Evolutionary conservation across 2,329 filamentous ascomycete genomes (phyloP).

Genomic region (Macroventuria anomochaeta): DNA sequence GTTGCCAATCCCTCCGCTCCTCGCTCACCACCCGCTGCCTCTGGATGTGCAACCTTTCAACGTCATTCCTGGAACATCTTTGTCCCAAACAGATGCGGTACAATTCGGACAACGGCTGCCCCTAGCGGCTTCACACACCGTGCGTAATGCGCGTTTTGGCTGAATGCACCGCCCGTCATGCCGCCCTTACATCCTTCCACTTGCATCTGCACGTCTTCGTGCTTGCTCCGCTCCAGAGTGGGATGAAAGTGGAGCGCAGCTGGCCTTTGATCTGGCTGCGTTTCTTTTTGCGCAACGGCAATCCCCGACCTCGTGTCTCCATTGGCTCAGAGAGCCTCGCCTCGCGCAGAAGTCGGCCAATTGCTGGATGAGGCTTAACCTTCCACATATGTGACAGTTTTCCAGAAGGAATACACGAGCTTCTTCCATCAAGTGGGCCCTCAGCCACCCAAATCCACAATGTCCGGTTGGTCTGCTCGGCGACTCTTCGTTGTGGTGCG

Average conservation of each 20-base stretch:
- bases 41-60: slow-evolving; percentile 1
- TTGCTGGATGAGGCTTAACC: slow-evolving; percentile 18
- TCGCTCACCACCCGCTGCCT: slow-evolving; percentile 3
- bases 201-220: slow-evolving; percentile 22
- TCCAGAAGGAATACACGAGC: slow-evolving; percentile 32
- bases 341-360: slow-evolving; percentile 17
- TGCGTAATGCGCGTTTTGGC: slow-evolving; percentile 21
- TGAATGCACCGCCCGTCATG: slow-evolving; percentile 24
- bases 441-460: slow-evolving; percentile 21
- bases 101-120: slow-evolving; percentile 5
- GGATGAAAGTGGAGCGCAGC: slow-evolving; percentile 15
- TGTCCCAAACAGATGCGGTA: slow-evolving; percentile 8
- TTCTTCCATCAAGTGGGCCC: slow-evolving; percentile 15
- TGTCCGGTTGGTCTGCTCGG: slow-evolving; percentile 9
- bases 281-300: slow-evolving; percentile 15
- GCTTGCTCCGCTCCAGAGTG: slow-evolving; percentile 13
- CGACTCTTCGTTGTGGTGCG: slow-evolving; percentile 7
- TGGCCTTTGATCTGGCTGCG: slow-evolving; percentile 13
- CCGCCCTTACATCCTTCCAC: slow-evolving; percentile 25
- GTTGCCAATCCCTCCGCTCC: slow-evolving; percentile 4
- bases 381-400: slow-evolving; percentile 17
- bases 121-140: slow-evolving; percentile 12
- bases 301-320: slow-evolving; percentile 6
- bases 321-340: slow-evolving; percentile 16
- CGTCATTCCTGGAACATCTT: slow-evolving; percentile 12